phyloP scores from a whole-genome alignment of 1,284 basidiomycete genomes.

The Leccinum subspadiceum region DNA sequence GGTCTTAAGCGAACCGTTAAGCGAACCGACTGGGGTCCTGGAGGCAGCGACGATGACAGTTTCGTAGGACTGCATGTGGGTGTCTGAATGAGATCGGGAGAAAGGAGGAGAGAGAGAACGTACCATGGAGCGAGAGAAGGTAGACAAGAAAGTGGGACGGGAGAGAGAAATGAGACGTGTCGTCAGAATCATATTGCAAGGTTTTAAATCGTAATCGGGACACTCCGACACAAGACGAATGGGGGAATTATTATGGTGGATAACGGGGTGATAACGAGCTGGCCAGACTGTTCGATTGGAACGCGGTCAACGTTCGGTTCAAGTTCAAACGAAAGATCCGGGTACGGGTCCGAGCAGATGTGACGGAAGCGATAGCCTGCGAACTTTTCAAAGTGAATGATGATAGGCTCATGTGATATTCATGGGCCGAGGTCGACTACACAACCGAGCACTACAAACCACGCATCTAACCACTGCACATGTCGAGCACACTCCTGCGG shows the following conservation, averaged over 20 bases:
- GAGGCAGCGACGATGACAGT: conserved; percentile 95
- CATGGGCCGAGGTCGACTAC: conserved; percentile 49
- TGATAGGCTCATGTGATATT: neutral
- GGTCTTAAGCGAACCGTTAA: conserved; percentile 88
- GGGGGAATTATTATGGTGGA: neutral
- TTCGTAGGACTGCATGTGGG: conserved; percentile 50
- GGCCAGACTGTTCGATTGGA: neutral
- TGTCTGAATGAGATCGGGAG: conserved; percentile 3
- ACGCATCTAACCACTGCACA: conserved; percentile 61
- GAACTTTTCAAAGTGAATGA: neutral
- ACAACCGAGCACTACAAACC: conserved; percentile 70
- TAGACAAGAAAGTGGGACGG: conserved; percentile 38
- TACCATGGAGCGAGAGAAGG: conserved; percentile 45
- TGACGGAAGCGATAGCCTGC: conserved; percentile 7
- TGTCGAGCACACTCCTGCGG: conserved; percentile 28
- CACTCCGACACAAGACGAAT: conserved; percentile 22
- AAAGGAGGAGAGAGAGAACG: conserved; percentile 13
- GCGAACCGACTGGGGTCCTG: conserved; percentile 92
- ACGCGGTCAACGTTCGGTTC: conserved; percentile 6
- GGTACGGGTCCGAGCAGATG: conserved; percentile 3
- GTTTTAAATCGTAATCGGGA: conserved; percentile 25
- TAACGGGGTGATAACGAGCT: neutral
- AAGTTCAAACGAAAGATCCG: conserved; percentile 12
- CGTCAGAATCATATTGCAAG: conserved; percentile 34
- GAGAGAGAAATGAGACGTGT: conserved; percentile 33